Conservation (phyloP, 768 basidiomycete genomes). For the Agrocybe praecox region DNA sequence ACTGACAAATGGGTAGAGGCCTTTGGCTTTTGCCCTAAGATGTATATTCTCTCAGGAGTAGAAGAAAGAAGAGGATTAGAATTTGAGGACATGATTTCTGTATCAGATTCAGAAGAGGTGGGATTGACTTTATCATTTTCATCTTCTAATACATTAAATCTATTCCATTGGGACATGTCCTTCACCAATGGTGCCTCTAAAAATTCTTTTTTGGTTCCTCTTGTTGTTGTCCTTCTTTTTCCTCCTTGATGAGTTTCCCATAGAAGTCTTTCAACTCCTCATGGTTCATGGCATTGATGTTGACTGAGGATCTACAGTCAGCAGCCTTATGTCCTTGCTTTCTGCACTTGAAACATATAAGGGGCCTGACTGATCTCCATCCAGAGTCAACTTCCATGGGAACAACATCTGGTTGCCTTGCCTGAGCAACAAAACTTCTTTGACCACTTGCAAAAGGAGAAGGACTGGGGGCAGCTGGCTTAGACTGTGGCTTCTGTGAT, state of each 20-base stretch:
- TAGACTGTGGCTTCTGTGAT: background rate
- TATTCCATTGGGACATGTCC: constrained; percentile 8
- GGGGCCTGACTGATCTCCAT: background rate
- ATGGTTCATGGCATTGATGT: constrained; percentile 3
- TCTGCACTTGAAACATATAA: constrained; percentile 5
- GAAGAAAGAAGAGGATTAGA: background rate
- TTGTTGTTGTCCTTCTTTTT: background rate
- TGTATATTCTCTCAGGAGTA: background rate
- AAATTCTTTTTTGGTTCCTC: constrained; percentile 9
- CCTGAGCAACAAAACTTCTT: background rate
- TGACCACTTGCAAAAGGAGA: background rate
- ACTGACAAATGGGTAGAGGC: background rate
- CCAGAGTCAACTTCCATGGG: constrained; percentile 9
- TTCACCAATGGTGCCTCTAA: constrained; percentile 8
- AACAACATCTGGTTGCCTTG: background rate
- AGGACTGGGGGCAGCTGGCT: background rate
- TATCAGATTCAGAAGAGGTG: background rate
- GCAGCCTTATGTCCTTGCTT: constrained; percentile 4
- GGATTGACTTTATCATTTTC: background rate
- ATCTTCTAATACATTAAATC: constrained; percentile 2
- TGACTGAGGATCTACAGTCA: constrained; percentile 1
- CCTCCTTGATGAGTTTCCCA: background rate
- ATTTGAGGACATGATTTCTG: background rate
- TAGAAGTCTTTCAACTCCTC: constrained; percentile 1
- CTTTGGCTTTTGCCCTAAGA: background rate